Evolutionary conservation across 176 grass and related monocot species (phyloP), one percentile per base, ranked within the genome.

Genomic region (Tillandsia leiboldiana): DNA sequence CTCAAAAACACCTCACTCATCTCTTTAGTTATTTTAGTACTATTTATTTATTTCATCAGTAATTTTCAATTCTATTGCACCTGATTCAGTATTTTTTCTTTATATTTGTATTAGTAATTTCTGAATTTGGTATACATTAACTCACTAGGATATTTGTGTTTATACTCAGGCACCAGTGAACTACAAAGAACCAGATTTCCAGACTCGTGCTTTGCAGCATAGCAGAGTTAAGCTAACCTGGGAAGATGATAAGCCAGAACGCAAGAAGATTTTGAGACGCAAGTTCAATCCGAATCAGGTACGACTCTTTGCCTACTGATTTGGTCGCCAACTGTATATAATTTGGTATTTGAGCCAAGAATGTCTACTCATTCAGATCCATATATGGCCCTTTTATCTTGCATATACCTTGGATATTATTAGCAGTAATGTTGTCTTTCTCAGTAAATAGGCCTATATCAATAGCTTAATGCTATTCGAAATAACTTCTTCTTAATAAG

Each of bases 281-380:
- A 89, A 96, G 67, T 96, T 92, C 89, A 87, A 69, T 69, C 78
- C 73, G 22, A 85, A 96, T 74, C 86, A 96, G 85, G 93, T 96
- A 77, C 11, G 12, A 48, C 8, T 78, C 51, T 12, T 15, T 58
- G 12, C 8, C 26, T 22, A 47, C 54, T 50, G 68, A 26, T 9
- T 69, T 75, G 42, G 22, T 51, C 65, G 33, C 14, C 50, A 66
- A 8, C 29, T 13, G 14, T 11, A 66, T 66, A 13, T 14, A 66
- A 3, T 26, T 26, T 65, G 64, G 26, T 28, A 33, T 9, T 28
- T 66, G 14, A 57, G 33, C 3, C 33, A 0, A 42, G 33, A 42
- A 42, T 0, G 33, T 42, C 4, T 42, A 5, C 33, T 7, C 33
- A 42, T 42, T 42, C 33, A 7, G 33, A 42, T 7, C 33, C 33